Conservation (phyloP, 2,329 filamentous ascomycete species). For the Ophiostoma himal-ulmi region DNA sequence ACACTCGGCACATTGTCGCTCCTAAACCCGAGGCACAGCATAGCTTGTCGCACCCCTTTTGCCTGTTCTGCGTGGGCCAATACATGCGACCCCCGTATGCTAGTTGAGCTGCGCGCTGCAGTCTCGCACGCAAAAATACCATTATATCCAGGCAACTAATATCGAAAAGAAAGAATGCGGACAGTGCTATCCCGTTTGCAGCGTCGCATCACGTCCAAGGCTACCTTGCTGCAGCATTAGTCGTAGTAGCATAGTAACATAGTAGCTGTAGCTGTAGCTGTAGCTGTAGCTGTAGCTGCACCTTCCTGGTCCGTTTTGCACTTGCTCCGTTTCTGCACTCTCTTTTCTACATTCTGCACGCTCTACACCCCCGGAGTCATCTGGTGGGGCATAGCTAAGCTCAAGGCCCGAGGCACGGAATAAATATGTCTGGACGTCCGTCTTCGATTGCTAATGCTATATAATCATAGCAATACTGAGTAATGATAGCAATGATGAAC, state of each 20-base stretch:
- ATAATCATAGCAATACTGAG: no score
- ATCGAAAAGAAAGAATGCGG: neutral
- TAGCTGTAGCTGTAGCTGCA: neutral
- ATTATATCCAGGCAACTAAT: no score
- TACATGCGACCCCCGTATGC: neutral
- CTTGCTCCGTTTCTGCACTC: neutral
- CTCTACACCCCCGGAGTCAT: neutral
- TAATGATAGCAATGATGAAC: no score
- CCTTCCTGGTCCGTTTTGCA: neutral
- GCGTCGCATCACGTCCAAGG: constrained; percentile 8
- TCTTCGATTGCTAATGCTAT: neutral
- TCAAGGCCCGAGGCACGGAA: constrained; percentile 6
- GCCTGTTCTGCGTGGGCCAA: neutral
- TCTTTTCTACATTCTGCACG: neutral
- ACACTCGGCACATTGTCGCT: constrained; percentile 18
- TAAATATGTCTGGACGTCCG: constrained; percentile 7
- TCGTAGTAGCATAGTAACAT: neutral
- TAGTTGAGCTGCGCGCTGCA: neutral
- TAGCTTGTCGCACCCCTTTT: neutral
- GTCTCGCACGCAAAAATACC: neutral
- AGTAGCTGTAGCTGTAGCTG: neutral
- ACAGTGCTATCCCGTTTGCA: neutral
- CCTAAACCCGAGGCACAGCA: constrained; percentile 19
- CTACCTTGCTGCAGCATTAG: neutral
- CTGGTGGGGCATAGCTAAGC: constrained; percentile 2